Conservation (phyloP, 352 stramenopile genomes). For the Pythium chondricola region DNA sequence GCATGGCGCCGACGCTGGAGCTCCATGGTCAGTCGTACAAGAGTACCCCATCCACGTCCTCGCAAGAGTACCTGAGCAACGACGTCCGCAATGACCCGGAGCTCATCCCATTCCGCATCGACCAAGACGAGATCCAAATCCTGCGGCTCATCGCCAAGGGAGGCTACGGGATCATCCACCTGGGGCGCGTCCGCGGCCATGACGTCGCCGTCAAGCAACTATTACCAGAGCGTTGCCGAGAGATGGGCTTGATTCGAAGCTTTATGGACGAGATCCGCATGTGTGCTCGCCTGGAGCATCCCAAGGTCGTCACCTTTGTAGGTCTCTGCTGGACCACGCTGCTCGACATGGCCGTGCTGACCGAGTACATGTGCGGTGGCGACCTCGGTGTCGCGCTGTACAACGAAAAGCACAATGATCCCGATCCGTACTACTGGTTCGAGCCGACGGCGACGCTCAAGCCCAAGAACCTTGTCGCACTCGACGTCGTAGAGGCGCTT, state of each 20-base stretch:
- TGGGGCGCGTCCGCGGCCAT: constrained; percentile 1
- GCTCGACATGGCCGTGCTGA: constrained; percentile 24
- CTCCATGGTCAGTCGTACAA: background rate
- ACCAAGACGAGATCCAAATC: constrained; percentile 5
- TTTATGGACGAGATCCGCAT: constrained; percentile 38
- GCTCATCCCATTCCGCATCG: constrained; percentile 12
- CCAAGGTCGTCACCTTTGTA: constrained; percentile 31
- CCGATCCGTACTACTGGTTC: background rate
- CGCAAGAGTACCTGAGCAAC: constrained; percentile 15
- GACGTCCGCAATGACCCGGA: constrained; percentile 19
- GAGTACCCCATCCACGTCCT: background rate
- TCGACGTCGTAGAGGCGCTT: constrained; percentile 17
- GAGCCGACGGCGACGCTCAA: background rate
- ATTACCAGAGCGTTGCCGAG: constrained; percentile 14
- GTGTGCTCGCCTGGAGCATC: constrained; percentile 27
- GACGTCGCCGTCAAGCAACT: constrained; percentile 20
- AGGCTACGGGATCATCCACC: constrained; percentile 16
- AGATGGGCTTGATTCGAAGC: constrained; percentile 14
- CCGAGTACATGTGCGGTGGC: constrained; percentile 27
- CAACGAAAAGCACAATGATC: background rate
- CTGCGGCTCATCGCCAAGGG: constrained; percentile 11
- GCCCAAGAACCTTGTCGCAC: constrained; percentile 10
- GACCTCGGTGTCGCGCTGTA: constrained; percentile 18
- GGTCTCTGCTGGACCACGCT: constrained; percentile 29
- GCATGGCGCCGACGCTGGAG: constrained; percentile 1